Base-by-base conservation (phyloP, 1,284 basidiomycete genomes). In the Puccinia novopanici region DNA sequence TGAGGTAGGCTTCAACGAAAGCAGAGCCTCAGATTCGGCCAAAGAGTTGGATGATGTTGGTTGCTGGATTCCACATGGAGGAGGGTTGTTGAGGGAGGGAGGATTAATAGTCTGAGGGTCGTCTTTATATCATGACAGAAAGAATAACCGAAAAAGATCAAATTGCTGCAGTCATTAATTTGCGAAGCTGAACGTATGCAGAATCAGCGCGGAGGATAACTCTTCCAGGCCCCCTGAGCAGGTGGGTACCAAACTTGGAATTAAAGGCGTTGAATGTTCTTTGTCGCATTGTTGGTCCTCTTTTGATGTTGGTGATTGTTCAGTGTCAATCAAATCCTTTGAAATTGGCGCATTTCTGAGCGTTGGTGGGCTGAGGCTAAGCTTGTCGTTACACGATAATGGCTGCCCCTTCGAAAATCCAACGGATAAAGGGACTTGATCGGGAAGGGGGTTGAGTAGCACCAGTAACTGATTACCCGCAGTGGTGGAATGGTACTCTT, bases 381-480 rank as follows among this genome's bases (percentile, higher is more conserved):
- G 27, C 27, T 34, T 10, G 24, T 59, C 15, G 57, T 17, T 59
- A 9, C 30, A 15, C 10, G n/a, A 59, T 3, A 59, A 34, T 4
- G 57, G 57, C 57, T 34, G 27, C 34, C n/a, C n/a, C 13, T n/a
- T n/a, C n/a, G n/a, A n/a, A n/a, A n/a, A n/a, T n/a, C 27, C 34
- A 12, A 27, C 57, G 34, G n/a, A 4, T 34, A 8, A 59, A 19
- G 57, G 57, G 8, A 59, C 34, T 30, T 34, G 30, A 34, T 59
- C 57, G 27, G 34, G 57, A 59, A 59, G 57, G 27, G 57, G 57
- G 27, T 59, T 59, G 57, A 59, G 57, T 12, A 27, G 57, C 9
- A 13, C 27, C 27, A 2, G 30, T 59, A 30, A 30, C 27, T 59
- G 4, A 19, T 13, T 17, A 34, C 1, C 34, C 13, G 57, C 2